Conservation (phyloP, 1,139 yeast genomes). For the Candida labiduridarum region DNA sequence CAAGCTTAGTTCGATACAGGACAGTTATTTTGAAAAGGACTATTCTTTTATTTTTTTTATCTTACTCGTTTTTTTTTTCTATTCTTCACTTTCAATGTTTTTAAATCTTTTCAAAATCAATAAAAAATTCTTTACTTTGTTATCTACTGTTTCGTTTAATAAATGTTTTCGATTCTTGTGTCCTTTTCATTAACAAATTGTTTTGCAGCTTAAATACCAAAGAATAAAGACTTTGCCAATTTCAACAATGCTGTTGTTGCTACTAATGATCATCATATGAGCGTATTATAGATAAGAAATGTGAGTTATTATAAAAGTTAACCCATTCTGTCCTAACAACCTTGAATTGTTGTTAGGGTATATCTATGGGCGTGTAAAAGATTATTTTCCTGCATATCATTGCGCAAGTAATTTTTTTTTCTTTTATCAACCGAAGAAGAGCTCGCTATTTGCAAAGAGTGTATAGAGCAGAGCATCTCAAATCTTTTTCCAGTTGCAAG, state of each 20-base stretch:
- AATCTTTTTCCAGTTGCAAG: neutral
- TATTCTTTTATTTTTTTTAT: neutral
- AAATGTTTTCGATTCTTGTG: neutral
- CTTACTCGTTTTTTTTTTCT: neutral
- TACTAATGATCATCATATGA: too few species aligned
- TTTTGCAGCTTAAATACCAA: too few species aligned
- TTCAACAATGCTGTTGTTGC: too few species aligned
- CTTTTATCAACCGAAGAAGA: too few species aligned
- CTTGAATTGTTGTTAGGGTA: too few species aligned
- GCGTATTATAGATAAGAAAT: too few species aligned
- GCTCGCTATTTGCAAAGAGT: neutral
- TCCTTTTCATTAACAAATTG: neutral
- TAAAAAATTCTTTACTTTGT: neutral
- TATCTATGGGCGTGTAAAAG: neutral
- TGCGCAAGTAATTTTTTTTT: neutral
- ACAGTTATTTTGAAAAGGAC: neutral
- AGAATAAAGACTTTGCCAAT: too few species aligned
- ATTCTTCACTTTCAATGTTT: neutral
- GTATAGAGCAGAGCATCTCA: constrained; percentile 13
- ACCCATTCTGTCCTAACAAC: too few species aligned
- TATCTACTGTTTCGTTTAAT: neutral
- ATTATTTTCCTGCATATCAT: neutral
- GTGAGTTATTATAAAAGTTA: too few species aligned
- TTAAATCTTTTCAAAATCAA: neutral
- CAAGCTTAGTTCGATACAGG: neutral